Conservation (phyloP, 495 filamentous ascomycete species). For the Aspergillus olivimuriae region DNA sequence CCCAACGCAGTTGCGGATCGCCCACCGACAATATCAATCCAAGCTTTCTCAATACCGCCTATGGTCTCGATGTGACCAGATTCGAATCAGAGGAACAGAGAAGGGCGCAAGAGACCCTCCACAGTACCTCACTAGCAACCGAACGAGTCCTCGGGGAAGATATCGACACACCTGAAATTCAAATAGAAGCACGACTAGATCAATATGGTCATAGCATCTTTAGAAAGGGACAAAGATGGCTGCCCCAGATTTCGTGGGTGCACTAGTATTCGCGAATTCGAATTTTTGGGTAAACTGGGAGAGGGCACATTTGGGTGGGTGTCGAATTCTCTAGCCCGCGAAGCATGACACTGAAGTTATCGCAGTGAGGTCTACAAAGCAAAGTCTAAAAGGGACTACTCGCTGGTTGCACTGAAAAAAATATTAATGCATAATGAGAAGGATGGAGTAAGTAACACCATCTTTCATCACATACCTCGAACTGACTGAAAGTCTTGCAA, state of each 20-base stretch:
- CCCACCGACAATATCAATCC: no score
- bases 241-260: slow-evolving; percentile 65
- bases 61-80: no score
- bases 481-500: no score
- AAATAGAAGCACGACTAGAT: neutral
- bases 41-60: no score
- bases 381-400: slow-evolving; percentile 62
- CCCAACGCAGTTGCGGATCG: no score
- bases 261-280: slow-evolving; percentile 82
- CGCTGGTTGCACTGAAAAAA: slow-evolving; percentile 87
- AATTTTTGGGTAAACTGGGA: slow-evolving; percentile 84
- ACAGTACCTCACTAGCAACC: no score
- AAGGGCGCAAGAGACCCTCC: no score
- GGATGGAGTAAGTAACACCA: slow-evolving; percentile 62
- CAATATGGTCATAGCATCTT: slow-evolving; percentile 30
- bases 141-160: no score
- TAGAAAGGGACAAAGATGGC: slow-evolving; percentile 33
- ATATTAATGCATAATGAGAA: slow-evolving; percentile 94
- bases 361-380: slow-evolving; percentile 86
- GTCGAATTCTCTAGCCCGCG: neutral
- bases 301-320: slow-evolving; percentile 93
- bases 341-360: slow-evolving; percentile 7
- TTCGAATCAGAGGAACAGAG: no score
- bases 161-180: no score
- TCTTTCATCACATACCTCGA: no score